phyloP scores from a whole-genome alignment of 176 grass and related monocot species.

The Aegilops tauschii region DNA sequence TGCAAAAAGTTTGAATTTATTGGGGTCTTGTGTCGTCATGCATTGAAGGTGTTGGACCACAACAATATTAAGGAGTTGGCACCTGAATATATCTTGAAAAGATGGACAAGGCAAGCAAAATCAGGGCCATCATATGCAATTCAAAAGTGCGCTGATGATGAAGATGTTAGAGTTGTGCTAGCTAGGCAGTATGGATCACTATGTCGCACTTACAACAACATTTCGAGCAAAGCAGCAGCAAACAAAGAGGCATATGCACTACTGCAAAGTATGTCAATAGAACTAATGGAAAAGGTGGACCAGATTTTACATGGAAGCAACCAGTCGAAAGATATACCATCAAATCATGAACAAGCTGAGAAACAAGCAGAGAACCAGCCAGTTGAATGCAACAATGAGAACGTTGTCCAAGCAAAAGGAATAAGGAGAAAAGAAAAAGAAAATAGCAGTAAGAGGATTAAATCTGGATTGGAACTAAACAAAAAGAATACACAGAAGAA shows the following conservation, averaged over 20 bases:
- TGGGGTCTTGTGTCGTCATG: too few species aligned
- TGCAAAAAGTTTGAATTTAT: too few species aligned
- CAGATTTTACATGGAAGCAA: not conserved
- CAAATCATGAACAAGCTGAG: not conserved
- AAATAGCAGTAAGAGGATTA: not conserved
- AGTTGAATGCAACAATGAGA: not conserved
- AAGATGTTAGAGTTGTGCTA: not conserved
- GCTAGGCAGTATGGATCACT: not conserved
- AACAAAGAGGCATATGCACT: too few species aligned
- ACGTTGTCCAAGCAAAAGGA: not conserved
- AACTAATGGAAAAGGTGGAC: too few species aligned
- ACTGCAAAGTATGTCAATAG: too few species aligned
- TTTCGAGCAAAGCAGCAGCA: not conserved
- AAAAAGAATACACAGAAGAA: not conserved
- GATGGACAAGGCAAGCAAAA: not conserved
- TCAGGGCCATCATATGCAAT: not conserved
- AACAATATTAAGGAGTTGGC: too few species aligned
- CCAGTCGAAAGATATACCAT: not conserved
- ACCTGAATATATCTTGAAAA: not conserved
- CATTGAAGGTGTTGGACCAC: too few species aligned
- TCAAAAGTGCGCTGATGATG: not conserved
- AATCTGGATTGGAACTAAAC: not conserved
- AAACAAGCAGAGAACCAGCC: not conserved
- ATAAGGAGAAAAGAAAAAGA: not conserved
- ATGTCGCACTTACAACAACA: not conserved